Evolutionary conservation across 2,329 filamentous ascomycete genomes (phyloP).

Genomic region (Aspergillus oerlinghausenensis): DNA sequence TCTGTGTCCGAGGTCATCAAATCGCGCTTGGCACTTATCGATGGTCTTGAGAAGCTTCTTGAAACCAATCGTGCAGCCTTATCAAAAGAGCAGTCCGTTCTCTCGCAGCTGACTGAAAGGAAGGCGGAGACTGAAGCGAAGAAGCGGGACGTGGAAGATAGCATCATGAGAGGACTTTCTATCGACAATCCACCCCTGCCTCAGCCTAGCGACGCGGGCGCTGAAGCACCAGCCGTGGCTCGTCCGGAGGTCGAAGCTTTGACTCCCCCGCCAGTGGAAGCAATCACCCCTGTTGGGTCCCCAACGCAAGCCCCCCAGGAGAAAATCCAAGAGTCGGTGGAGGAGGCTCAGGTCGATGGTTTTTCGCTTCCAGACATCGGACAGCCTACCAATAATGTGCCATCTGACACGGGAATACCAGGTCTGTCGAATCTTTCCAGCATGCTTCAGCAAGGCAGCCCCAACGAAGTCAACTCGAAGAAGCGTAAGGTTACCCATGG

Average conservation of each 20-base stretch:
- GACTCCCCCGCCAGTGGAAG: conserved; percentile 69
- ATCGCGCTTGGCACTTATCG: conserved; percentile 71
- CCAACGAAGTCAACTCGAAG: conserved; percentile 37
- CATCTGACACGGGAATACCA: conserved; percentile 16
- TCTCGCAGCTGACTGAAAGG: conserved; percentile 60
- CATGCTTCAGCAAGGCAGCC: conserved; percentile 20
- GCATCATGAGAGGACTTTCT: conserved; percentile 79
- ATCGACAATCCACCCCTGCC: conserved; percentile 52
- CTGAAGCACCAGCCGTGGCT: conserved; percentile 25
- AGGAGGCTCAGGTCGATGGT: conserved; percentile 10
- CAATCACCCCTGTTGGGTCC: conserved; percentile 49
- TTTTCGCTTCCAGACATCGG: conserved; percentile 19
- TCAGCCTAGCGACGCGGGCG: conserved; percentile 32
- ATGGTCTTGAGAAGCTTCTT: conserved; percentile 76
- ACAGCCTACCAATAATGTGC: conserved; percentile 12
- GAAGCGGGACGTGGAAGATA: conserved; percentile 84
- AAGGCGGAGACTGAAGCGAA: conserved; percentile 71
- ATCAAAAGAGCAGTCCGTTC: conserved; percentile 62
- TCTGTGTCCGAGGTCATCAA: conserved; percentile 87
- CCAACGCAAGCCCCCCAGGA: conserved; percentile 36
- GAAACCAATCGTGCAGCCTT: conserved; percentile 67
- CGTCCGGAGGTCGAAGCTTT: conserved; percentile 81
- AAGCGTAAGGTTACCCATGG: conserved; percentile 47
- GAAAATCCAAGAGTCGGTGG: conserved; percentile 23
- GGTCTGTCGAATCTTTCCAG: conserved; percentile 14